Conservation (phyloP, 140 eudicot genomes). For the Bidens hawaiensis region DNA sequence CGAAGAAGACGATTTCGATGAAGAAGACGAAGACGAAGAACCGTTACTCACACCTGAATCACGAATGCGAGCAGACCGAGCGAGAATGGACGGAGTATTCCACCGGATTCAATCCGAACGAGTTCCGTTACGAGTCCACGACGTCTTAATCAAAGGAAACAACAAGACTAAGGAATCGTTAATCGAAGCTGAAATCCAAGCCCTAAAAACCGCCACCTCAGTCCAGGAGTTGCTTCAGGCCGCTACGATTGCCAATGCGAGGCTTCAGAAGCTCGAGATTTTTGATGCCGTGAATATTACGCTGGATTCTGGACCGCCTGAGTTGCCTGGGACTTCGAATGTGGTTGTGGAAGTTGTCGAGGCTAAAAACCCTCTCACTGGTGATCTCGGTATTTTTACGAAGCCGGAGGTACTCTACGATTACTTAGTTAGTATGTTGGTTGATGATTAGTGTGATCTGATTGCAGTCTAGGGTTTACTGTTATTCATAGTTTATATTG, state of each 20-base stretch:
- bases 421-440: too few species aligned
- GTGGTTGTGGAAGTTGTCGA: slow-evolving; percentile 54
- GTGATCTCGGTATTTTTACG: slow-evolving; percentile 38
- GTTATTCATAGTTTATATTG: too few species aligned
- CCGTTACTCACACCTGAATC: slow-evolving; percentile 26
- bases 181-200: slow-evolving; percentile 61
- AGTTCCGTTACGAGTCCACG: slow-evolving; percentile 73
- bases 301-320: slow-evolving; percentile 83
- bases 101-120: slow-evolving; percentile 45
- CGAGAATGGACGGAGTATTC: slow-evolving; percentile 38
- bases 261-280: slow-evolving; percentile 55
- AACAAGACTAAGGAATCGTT: slow-evolving; percentile 64
- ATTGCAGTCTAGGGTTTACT: too few species aligned
- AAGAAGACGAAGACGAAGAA: slow-evolving; percentile 29
- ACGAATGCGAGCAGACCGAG: slow-evolving; percentile 18
- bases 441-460: too few species aligned
- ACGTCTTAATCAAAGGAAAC: slow-evolving; percentile 84
- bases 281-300: slow-evolving; percentile 72
- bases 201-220: slow-evolving; percentile 41
- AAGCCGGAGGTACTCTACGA: slow-evolving; percentile 42
- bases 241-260: slow-evolving; percentile 51
- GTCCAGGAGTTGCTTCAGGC: slow-evolving; percentile 80
- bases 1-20: slow-evolving; percentile 26
- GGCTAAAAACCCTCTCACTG: slow-evolving; percentile 38
- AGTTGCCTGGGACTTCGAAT: slow-evolving; percentile 78